Percentiles rank a stretch among this genome's conserved stretches.
Conservation (phyloP, 768 basidiomycete species). For the Suillus occidentalis region DNA sequence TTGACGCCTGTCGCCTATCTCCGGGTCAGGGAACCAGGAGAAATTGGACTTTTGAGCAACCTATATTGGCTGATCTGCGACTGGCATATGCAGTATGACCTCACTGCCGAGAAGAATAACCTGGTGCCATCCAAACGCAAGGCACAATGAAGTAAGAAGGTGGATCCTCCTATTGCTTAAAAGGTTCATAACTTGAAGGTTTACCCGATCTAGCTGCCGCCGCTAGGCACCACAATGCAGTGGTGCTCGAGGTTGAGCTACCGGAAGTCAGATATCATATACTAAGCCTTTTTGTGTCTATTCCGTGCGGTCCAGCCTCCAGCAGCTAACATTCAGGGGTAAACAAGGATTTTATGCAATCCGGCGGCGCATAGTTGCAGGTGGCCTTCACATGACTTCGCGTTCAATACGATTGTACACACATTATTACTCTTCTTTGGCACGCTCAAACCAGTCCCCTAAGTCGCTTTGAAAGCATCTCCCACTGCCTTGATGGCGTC, state of each 20-base stretch:
- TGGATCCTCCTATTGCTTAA: neutral
- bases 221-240: neutral
- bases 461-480: slow-evolving; percentile 17
- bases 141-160: neutral
- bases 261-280: neutral
- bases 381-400: neutral
- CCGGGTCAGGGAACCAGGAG: too few species aligned
- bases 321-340: too few species aligned
- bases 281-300: neutral
- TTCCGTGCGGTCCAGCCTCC: too few species aligned
- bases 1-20: too few species aligned
- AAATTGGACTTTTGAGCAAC: neutral
- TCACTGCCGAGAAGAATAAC: neutral
- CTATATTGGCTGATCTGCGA: neutral
- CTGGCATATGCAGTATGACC: neutral
- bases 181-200: neutral
- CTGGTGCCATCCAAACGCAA: neutral
- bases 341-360: too few species aligned
- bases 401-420: neutral
- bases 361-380: too few species aligned
- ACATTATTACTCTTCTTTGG: neutral
- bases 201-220: neutral
- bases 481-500: slow-evolving; percentile 25
- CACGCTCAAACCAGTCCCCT: neutral
- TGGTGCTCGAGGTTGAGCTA: neutral